Conservation (phyloP, 116 monocot species). For the Iris pallida region DNA sequence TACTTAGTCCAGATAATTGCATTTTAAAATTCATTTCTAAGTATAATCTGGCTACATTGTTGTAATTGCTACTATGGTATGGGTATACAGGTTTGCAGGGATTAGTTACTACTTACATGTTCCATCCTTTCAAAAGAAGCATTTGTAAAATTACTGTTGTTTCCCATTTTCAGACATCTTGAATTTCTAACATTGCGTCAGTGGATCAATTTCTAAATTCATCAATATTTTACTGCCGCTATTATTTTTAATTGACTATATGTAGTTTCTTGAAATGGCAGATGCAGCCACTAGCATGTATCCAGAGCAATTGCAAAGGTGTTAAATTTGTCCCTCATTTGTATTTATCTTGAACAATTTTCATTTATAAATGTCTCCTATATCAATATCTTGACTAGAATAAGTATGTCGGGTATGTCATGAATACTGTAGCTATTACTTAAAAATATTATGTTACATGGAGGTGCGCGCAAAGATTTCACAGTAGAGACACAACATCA, state of each 20-base stretch:
- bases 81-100: neutral
- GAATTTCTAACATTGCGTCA: too few species aligned
- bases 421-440: too few species aligned
- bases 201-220: neutral
- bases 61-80: neutral
- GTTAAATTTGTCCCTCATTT: neutral
- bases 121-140: neutral
- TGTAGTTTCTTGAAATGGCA: constrained; percentile 25
- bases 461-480: too few species aligned
- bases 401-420: too few species aligned
- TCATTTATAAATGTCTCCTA: neutral
- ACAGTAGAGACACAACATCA: too few species aligned
- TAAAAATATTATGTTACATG: too few species aligned
- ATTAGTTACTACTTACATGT: neutral
- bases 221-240: neutral
- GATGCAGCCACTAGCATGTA: constrained; percentile 92
- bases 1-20: neutral
- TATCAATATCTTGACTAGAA: too few species aligned
- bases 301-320: constrained; percentile 71
- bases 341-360: neutral
- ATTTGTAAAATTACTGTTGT: neutral
- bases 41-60: neutral
- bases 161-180: too few species aligned
- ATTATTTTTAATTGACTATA: neutral
- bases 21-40: neutral